Evolutionary conservation across 169 alveolate species (phyloP), one percentile per base, ranked within the genome.

Genomic region (Plasmodium reichenowi): DNA sequence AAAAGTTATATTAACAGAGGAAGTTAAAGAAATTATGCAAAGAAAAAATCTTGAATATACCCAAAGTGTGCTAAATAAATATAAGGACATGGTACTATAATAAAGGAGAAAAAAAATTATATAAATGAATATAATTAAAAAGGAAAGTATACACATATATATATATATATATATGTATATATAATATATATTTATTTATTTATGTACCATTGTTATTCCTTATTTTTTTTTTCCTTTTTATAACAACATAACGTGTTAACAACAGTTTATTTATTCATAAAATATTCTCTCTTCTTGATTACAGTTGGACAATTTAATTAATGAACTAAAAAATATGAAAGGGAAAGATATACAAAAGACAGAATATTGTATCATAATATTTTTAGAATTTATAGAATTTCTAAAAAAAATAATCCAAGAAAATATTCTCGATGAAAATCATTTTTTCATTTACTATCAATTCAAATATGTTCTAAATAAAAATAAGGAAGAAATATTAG

Each of bases 371-470:
- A 63, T 83, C 68, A 83, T 54, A 38, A 83, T 83, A 38, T 68
- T 32, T 63, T 63, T 83, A 50, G 85, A 83, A 56, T 83, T 83
- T 83, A 70, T 83, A 15, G 56, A 56, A 24, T 38, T 72, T 20
- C 26, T 83, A 83, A 67, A 68, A 83, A 68, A 83, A 67, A 68
- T 58, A 12, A 56, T 83, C 22, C 85, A 83, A 52, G 91, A 68
- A 83, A 83, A 83, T 68, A 12, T 83, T 54, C 70, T 83, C 45
- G 91, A 83, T 68, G 91, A 83, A 68, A 67, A 83, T 15, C 54
- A 43, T 7, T 83, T 83, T 43, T 83, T 68, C 32, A 48, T 83
- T 20, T 50, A 83, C 24, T 83, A 83, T 29, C 91, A 83, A 67
- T 83, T 83, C 70, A 20, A 43, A 83, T 83, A 83, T 47, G 45